phyloP scores from a whole-genome alignment of 768 basidiomycete genomes.

The Podaxis pistillaris region DNA sequence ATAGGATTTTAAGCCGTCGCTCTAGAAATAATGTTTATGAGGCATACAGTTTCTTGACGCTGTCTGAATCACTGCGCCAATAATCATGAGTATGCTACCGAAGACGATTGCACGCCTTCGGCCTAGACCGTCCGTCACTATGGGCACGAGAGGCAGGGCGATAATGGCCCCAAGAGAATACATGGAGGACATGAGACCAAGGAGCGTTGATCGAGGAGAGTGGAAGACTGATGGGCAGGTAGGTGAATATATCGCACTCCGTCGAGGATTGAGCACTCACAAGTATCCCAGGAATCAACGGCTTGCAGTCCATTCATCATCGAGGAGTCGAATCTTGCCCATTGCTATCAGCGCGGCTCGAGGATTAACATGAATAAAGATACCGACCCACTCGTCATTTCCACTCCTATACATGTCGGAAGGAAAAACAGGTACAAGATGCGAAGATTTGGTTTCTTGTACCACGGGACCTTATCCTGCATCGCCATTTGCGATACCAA shows the following conservation, averaged over 20 bases:
- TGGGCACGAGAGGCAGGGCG: constrained; percentile 52
- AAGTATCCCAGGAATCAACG: constrained; percentile 53
- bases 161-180: constrained; percentile 61
- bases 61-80: constrained; percentile 45
- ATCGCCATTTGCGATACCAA: constrained; percentile 42
- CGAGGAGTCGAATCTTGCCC: constrained; percentile 50
- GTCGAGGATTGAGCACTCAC: constrained; percentile 28
- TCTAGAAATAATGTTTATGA: neutral
- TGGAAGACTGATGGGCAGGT: constrained; percentile 42
- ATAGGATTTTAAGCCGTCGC: neutral
- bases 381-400: constrained; percentile 58
- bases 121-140: constrained; percentile 49
- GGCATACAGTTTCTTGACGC: constrained; percentile 47
- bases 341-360: neutral
- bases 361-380: neutral
- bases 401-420: constrained; percentile 60
- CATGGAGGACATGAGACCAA: constrained; percentile 57
- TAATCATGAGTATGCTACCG: constrained; percentile 49
- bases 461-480: constrained; percentile 59
- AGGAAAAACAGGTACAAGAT: constrained; percentile 54
- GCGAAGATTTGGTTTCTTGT: constrained; percentile 57
- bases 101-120: constrained; percentile 49
- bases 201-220: constrained; percentile 48
- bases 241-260: neutral
- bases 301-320: constrained; percentile 66